Conservation (phyloP, 805 yeast species). For the Schwanniomyces polymorphus region DNA sequence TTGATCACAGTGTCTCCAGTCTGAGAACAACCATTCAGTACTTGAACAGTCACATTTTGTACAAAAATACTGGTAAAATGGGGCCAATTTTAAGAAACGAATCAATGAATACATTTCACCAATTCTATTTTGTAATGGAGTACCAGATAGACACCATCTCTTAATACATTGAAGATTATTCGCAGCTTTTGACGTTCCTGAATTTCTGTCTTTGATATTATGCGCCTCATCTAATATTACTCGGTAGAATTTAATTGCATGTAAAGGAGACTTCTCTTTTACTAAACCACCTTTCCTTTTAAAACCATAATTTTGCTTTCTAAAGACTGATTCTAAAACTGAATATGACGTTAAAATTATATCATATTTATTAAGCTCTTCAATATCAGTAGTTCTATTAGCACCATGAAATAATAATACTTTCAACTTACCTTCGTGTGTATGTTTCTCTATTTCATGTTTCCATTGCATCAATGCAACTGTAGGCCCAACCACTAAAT, state of each 20-base stretch:
- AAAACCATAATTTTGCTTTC: constrained; percentile 84
- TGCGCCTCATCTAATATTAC: constrained; percentile 96
- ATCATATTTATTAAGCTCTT: constrained; percentile 63
- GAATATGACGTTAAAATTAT: constrained; percentile 92
- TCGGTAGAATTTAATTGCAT: constrained; percentile 72
- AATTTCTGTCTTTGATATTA: constrained; percentile 91
- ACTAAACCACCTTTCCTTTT: constrained; percentile 67
- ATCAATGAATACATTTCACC: constrained; percentile 95
- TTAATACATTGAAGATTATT: constrained; percentile 68
- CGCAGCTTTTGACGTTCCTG: constrained; percentile 92
- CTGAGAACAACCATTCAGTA: constrained; percentile 80
- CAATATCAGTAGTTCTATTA: constrained; percentile 57
- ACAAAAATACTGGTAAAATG: constrained; percentile 88
- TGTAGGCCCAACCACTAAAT: constrained; percentile 93
- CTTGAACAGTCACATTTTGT: constrained; percentile 88
- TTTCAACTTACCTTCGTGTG: constrained; percentile 61
- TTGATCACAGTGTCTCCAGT: constrained; percentile 76
- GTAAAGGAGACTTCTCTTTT: constrained; percentile 76
- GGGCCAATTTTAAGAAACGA: constrained; percentile 78
- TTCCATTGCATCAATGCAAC: constrained; percentile 99
- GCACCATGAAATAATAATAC: constrained; percentile 86
- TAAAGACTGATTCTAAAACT: constrained; percentile 80
- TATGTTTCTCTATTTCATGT: constrained; percentile 84
- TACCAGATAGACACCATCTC: constrained; percentile 92
- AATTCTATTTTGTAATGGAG: constrained; percentile 93